Conservation (phyloP, 1,139 yeast genomes). For the Hemisphaericaspora subhashii region DNA sequence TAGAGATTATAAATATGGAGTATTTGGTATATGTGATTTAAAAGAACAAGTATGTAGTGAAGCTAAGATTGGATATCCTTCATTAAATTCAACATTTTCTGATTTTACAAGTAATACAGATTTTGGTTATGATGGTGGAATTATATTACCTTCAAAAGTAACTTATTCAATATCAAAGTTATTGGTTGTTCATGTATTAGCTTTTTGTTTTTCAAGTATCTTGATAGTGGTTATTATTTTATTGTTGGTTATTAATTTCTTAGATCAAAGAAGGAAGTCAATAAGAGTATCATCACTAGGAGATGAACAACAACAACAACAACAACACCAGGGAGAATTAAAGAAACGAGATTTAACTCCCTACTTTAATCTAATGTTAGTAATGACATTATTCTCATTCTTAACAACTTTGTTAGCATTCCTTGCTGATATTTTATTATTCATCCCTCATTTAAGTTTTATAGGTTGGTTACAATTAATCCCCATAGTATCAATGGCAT, state of each 20-base stretch:
- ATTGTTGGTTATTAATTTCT: constrained; percentile 9
- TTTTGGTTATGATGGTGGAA: constrained; percentile 21
- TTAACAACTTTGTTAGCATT: constrained; percentile 41
- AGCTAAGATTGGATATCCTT: constrained; percentile 41
- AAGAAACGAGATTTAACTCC: constrained; percentile 26
- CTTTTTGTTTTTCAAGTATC: constrained; percentile 35
- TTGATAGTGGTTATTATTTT: constrained; percentile 21
- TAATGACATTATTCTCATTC: constrained; percentile 35
- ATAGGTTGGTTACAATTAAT: constrained; percentile 48
- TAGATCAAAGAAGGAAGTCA: constrained; percentile 5
- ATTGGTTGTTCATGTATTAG: constrained; percentile 46
- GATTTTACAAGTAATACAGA: constrained; percentile 13
- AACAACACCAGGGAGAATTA: constrained; percentile 4
- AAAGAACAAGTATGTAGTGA: constrained; percentile 27
- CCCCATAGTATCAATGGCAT: constrained; percentile 38
- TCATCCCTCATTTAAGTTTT: constrained; percentile 40
- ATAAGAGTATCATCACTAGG: too few relatives aligned
- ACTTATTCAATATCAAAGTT: constrained; percentile 43
- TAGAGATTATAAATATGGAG: constrained; percentile 41
- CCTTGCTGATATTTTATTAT: constrained; percentile 41
- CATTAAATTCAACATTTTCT: constrained; percentile 22
- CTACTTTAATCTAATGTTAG: constrained; percentile 34
- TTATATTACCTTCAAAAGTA: constrained; percentile 42
- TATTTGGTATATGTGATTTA: constrained; percentile 44
- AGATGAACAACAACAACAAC: too few relatives aligned